These are phyloP conservation scores for Xylaria sp. DNA, from an alignment of 495 filamentous ascomycete species.

Conservation along the genomic window DNA sequence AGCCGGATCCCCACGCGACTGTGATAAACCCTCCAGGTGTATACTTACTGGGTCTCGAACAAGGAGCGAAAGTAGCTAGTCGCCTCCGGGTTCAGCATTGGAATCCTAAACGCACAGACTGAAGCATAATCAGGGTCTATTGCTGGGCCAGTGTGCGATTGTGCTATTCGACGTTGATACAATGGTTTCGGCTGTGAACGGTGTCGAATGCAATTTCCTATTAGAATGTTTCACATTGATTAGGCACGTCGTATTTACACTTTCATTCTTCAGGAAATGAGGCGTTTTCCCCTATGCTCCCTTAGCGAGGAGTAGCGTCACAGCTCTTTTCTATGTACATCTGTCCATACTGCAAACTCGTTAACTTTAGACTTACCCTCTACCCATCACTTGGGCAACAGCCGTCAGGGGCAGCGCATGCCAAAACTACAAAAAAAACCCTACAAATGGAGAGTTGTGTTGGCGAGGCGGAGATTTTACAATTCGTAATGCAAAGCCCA, in stretches of 20 bases:
- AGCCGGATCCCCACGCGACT: not conserved
- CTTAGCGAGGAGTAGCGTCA: not conserved
- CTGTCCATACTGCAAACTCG: not conserved
- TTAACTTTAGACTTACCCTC: not conserved
- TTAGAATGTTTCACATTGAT: slow-evolving; percentile 9
- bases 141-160: not conserved
- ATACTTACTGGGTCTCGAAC: not conserved
- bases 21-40: not conserved
- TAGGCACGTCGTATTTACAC: not conserved
- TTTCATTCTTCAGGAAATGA: slow-evolving; percentile 22
- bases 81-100: not conserved
- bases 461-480: not conserved
- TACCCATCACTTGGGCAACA: slow-evolving; percentile 21
- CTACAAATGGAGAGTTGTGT: not conserved
- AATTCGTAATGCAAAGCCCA: not conserved
- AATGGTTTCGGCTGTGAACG: slow-evolving; percentile 6
- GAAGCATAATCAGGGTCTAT: not conserved
- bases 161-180: not conserved
- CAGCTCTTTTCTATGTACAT: not conserved
- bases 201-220: not conserved
- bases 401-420: slow-evolving; percentile 6
- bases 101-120: not conserved
- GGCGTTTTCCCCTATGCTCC: not conserved
- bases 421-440: too few relatives aligned
- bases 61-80: not conserved